Evolutionary conservation across 1,139 yeast species (phyloP), one percentile per base, ranked within the genome.

Genomic region (Candida frijolesensis): DNA sequence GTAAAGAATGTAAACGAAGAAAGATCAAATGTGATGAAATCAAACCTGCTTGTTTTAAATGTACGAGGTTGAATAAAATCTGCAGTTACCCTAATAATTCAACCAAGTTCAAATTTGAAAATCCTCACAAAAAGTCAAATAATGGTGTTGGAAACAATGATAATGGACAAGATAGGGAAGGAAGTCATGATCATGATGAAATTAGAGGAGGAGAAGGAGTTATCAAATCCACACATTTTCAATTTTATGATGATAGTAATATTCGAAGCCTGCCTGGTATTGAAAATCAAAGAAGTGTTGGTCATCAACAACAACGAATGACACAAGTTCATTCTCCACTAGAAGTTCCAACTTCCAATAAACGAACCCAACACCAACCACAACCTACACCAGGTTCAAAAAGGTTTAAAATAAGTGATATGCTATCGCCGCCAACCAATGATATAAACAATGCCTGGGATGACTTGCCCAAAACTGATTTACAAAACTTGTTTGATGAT

Each of bases 1-100:
- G 90, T 57, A 66, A 69, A 18, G 87, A 83, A 60, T 85, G 90
- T 63, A 83, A 83, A 60, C 64, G 84, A 45, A 67, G 89, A 46
- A 82, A 83, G 60, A 77, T 82, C 68, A 85, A 84, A 57, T 83
- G 73, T 55, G 72, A 68, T 54, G 73, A 68, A 51, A 53, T 51
- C 0, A 68, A 68, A 50, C 73, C 73, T 1, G 51, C 22, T 41
- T 68, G 73, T 53, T 44, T 53, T 46, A 66, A 82, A 54, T 85
- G 90, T 59, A 57, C 76, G 4, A 65, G 83, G 18, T 63, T 82
- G 19, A 71, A 70, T 33, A 80, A 82, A 57, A 58, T 58, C 1
- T 84, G 89, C 60, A 65, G 66, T 2, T 83, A 83, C 57, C 70
- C 67, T 29, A 63, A 63, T 42, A 44, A 44, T n/a, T 55, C 60